These are phyloP conservation scores for Fusarium clavum DNA, from an alignment of 2,329 filamentous ascomycete species.

Conservation along the genomic window DNA sequence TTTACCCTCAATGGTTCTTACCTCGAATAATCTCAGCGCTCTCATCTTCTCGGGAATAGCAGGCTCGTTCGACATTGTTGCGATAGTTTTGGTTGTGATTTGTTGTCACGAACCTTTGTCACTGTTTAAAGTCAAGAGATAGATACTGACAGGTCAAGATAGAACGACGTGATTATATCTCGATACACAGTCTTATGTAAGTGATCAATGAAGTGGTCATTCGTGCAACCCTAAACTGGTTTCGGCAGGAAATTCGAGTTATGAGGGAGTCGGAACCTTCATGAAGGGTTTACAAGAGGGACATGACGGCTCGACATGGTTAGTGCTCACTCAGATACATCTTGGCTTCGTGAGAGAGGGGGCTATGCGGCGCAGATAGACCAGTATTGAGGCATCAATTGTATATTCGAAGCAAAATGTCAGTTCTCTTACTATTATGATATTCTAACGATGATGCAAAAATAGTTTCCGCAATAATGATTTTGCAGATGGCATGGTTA, in stretches of 20 bases:
- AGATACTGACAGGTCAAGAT: background rate
- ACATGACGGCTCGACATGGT: background rate
- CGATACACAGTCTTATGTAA: background rate
- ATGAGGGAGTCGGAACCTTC: background rate
- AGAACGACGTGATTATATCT: background rate
- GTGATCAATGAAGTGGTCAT: too few relatives aligned
- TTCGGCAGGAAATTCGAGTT: background rate
- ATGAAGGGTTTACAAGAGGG: background rate
- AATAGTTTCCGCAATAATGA: background rate
- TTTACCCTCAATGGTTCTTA: background rate
- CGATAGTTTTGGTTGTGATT: background rate
- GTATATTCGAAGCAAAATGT: background rate
- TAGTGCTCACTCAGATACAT: conserved; percentile 2
- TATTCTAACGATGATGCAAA: too few relatives aligned
- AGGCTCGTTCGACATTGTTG: background rate
- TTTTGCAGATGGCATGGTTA: background rate
- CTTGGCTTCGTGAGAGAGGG: background rate
- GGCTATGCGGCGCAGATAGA: background rate
- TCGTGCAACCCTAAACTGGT: background rate
- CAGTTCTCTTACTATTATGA: background rate
- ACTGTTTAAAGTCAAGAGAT: background rate
- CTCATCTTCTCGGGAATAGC: conserved; percentile 28
- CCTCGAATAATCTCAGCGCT: conserved; percentile 34
- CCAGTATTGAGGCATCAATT: background rate
- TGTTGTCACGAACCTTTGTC: background rate